Base-by-base conservation (phyloP, 495 filamentous ascomycete genomes). In the Penicillium longicatenatum region DNA sequence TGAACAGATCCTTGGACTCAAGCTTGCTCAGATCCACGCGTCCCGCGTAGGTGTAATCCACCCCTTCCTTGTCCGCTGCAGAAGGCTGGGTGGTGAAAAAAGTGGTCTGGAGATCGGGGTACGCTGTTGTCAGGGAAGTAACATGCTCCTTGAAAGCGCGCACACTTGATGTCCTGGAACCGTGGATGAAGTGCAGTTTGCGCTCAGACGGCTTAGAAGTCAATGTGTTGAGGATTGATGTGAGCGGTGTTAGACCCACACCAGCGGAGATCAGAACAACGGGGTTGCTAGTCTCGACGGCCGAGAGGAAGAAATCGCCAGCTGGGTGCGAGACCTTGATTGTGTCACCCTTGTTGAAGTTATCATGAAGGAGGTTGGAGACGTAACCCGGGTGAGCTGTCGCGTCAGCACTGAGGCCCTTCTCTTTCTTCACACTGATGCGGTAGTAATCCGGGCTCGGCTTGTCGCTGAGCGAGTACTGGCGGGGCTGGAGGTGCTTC, bases 191-290 rank as follows among this genome's bases (percentile, higher is more conserved):
- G 33, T 82, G 78, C 44, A 90, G 72, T 49, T 70, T 77, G 54
- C 82, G 78, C 12, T 76, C 22, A 19, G 62, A 47, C 3, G 65
- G 59, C 3, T 72, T 67, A 33, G 74, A 69, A 4, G 76, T 65
- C 45, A 85, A 67, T 12, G 81, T 78, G 70, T 90, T 87, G 57
- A 89, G 71, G 45, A 91, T 90, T 41, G 84, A 80, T 19, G 86
- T 76, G 73, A 91, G 76, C 1, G 86, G 84, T 5, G 89, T 88
- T 33, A 89, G 69, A 37, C 89, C 89, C 5, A 90, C 85, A 14
- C 89, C 89, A 14, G 85, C 88, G 4, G 85, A 85, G 61, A 92
- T 77, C 54, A 91, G 75, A 2, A 87, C 88, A n/a, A 92, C 60
- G 55, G 73, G 80, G 69, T 1, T 60, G 29, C 3, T 52, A 39